phyloP scores from a whole-genome alignment of 257 asterid species.

The Salvia splendens region DNA sequence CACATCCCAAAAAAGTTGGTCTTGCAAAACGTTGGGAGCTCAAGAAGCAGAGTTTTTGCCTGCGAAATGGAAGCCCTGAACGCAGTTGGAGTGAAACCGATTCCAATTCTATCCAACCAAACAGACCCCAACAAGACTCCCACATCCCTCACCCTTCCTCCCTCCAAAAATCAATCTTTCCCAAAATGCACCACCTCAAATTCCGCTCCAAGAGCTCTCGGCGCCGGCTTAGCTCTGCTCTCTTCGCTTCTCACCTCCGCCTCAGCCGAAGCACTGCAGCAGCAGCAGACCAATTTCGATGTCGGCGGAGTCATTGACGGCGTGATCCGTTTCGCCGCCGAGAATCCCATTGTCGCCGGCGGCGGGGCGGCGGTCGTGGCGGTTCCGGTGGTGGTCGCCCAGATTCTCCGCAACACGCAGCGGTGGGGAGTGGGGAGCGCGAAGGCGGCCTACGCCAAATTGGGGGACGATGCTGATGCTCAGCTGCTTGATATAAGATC shows the following conservation, averaged over 20 bases:
- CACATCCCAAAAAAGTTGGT: conserved; percentile 4
- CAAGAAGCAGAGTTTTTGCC: background rate
- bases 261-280: conserved; percentile 64
- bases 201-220: conserved; percentile 40
- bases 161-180: conserved; percentile 42
- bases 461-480: conserved; percentile 64
- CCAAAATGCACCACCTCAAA: conserved; percentile 12
- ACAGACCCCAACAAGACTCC: conserved; percentile 45
- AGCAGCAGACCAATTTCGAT: conserved; percentile 57
- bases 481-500: conserved; percentile 81
- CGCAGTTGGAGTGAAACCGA: conserved; percentile 60
- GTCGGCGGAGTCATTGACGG: conserved; percentile 52
- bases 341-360: conserved; percentile 65
- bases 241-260: conserved; percentile 55
- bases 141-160: conserved; percentile 33
- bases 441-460: conserved; percentile 61
- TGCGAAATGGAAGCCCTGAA: conserved; percentile 70
- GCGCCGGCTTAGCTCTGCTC: conserved; percentile 55
- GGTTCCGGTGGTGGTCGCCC: conserved; percentile 63
- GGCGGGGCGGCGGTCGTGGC: conserved; percentile 67
- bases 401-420: conserved; percentile 57
- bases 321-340: conserved; percentile 51
- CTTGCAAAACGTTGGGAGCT: conserved; percentile 15
- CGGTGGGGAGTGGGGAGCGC: conserved; percentile 86
- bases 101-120: conserved; percentile 64